Evolutionary conservation across 1,284 basidiomycete genomes (phyloP), one percentile per base, ranked within the genome.

Genomic region (Heterobasidion irregulare): DNA sequence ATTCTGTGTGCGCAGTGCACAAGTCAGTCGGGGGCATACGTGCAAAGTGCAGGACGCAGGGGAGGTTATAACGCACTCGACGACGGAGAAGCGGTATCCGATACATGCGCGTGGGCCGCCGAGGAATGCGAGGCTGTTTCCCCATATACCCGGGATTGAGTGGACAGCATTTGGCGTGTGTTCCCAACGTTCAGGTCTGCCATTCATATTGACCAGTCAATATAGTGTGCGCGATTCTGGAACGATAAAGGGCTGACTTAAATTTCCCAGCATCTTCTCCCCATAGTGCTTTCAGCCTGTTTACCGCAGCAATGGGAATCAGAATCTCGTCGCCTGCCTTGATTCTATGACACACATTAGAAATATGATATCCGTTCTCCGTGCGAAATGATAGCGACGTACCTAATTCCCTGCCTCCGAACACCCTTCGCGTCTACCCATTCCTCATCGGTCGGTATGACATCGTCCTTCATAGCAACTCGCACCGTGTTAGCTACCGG

Each of bases 401-500:
- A 53, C 44, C 36, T 47, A 18, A 73, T 66, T 10, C 60, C 54
- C 33, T 56, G 53, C 2, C 53, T 12, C 43, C 8, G 16, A 8
- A 49, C 46, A 8, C 68, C 64, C 51, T 64, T 32, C 10, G 26
- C 45, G 58, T 64, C 63, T 38, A 60, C 56, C 45, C 63, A 60
- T 10, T 59, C 71, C 19, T 60, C 59, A 13, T 63, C 64, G 7
- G 77, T 70, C 0, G 86, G 88, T 15, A 90, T 62, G 1, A 82
- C 64, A 48, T 83, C 80, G 57, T 87, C 83, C 48, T 76, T 70
- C 36, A 64, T 65, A 0, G 76, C 75, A 12, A 76, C 68, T 2
- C 89, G 77, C 33, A 75, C 63, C 0, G 82, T 82, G 4, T 63
- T 65, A 0, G 79, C 72, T 0, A 89, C 83, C 1, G 89, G 87